Base-by-base conservation (phyloP, 2,329 filamentous ascomycete species). In the Leptographium radiaticola region DNA sequence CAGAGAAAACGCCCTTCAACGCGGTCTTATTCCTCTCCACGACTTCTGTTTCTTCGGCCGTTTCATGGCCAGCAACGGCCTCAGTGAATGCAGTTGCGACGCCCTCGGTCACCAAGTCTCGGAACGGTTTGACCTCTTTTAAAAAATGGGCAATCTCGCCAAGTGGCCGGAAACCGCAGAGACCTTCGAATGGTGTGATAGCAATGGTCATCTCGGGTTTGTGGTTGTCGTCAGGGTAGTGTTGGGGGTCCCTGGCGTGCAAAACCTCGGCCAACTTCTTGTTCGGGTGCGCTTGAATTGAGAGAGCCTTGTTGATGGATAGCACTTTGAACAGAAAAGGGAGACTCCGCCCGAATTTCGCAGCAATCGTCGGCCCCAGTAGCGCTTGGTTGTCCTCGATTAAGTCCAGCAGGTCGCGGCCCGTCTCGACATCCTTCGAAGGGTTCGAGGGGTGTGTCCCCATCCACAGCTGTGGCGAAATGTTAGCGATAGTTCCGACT, bases 191-290 rank as follows among this genome's bases (percentile, higher is more conserved):
- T 0, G 89, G 85, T 1, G 93, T 97, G 63, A 98, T 85, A 58
- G 93, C 93, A 68, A 98, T 95, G 58, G 93, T 90, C 93, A 98
- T 98, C 71, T 98, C 93, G 38, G 93, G 93, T 73, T 98, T 98
- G 76, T 98, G 93, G 73, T 98, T 98, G 74, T 97, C 91, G 75
- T 98, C 89, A 55, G 91, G 93, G 66, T 98, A 98, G 74, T 98
- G 94, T 71, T 88, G 88, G 49, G 89, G 79, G 65, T 98, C 91
- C 58, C 78, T 82, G 42, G 83, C 80, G 68, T 97, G 93, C 34
- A 98, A 75, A 66, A 89, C 74, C 71, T 94, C 91, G 51, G 93
- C 93, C 15, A 94, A 83, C 70, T 87, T 88, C 79, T 95, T 95
- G 74, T 95, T 94, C 51, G 89, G 89, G 62, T 98, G 93, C 30